Percentiles rank a stretch among this genome's conserved stretches.
These are phyloP conservation scores for Rhododendron kiyosumense DNA, from an alignment of 148 eudicot species.

Conservation along the genomic window DNA sequence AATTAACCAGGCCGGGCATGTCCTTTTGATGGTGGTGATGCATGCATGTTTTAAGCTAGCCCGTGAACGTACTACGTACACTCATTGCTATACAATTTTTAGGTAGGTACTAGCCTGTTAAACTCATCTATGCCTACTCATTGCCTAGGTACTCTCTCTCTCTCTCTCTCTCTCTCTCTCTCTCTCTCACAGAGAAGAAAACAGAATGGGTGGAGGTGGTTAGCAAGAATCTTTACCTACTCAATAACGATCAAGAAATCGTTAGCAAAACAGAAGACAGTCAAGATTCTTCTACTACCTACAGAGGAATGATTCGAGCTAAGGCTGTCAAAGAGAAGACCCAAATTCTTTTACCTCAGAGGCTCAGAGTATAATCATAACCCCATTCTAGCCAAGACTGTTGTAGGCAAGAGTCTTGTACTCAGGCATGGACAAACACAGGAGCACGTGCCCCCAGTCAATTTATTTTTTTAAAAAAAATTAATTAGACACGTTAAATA, in stretches of 20 bases:
- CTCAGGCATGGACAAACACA: too few species aligned
- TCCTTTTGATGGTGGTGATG: background rate
- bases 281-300: background rate
- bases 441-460: too few species aligned
- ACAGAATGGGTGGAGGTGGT: background rate
- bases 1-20: background rate
- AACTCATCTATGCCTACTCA: background rate
- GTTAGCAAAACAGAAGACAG: background rate
- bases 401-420: too few species aligned
- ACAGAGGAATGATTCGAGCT: background rate
- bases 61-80: background rate
- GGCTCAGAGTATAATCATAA: too few species aligned
- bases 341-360: too few species aligned
- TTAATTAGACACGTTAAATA: too few species aligned
- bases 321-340: too few species aligned
- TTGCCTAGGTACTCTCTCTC: too few species aligned
- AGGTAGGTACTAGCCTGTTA: background rate
- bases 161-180: background rate
- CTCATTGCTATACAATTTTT: too few species aligned
- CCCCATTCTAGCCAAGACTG: too few species aligned
- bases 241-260: background rate
- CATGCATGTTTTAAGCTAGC: background rate
- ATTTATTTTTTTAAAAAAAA: too few species aligned
- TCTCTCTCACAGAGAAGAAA: background rate
- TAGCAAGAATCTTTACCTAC: conserved; percentile 2